Evolutionary conservation across 1,284 basidiomycete genomes (phyloP).

Genomic region (Rhodotorula sp.): DNA sequence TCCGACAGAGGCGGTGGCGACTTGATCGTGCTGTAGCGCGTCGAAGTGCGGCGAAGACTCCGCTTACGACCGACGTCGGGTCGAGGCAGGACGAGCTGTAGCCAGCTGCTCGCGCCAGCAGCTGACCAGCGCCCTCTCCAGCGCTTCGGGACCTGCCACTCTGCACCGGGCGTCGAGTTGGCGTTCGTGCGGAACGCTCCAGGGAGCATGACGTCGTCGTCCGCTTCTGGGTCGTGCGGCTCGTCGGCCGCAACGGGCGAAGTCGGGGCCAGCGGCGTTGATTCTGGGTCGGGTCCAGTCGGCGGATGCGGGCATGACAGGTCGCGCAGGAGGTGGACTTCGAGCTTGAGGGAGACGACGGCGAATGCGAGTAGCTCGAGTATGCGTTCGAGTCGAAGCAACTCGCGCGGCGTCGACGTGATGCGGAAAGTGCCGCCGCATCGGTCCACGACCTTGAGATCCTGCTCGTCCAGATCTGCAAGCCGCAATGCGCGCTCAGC

Average conservation of each 20-base stretch:
- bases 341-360: conserved; percentile 29
- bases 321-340: conserved; percentile 24
- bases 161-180: neutral
- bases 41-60: neutral
- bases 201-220: neutral
- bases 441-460: conserved; percentile 14
- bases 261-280: conserved; percentile 48
- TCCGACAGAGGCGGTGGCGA: neutral
- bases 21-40: neutral
- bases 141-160: neutral
- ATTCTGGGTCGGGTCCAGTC: neutral
- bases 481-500: neutral
- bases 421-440: conserved; percentile 32
- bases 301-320: conserved; percentile 16
- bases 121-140: neutral
- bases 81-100: neutral
- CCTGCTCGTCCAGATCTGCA: conserved; percentile 15
- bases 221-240: neutral
- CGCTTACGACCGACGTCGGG: neutral
- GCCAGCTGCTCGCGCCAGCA: neutral
- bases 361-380: conserved; percentile 33
- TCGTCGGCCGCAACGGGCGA: neutral
- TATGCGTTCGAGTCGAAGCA: conserved; percentile 16
- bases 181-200: neutral
- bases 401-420: conserved; percentile 9